Base-by-base conservation (phyloP, 176 grass and related monocot species). In the Carex cristatella region DNA sequence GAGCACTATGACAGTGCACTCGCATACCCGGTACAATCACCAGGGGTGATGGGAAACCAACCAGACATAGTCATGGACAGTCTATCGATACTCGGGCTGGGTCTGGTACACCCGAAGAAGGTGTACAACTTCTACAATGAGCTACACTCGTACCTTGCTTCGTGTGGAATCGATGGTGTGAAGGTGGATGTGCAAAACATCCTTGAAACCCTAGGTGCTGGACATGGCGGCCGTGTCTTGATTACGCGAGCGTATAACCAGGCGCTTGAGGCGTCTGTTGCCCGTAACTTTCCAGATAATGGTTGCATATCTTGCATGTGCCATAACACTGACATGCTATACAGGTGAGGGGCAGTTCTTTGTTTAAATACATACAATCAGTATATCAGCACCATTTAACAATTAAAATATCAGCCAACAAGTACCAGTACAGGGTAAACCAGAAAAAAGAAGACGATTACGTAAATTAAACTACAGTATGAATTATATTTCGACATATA, bases 151-250 rank as follows among this genome's bases (percentile, higher is more conserved):
- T 97, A 97, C 87, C 89, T 94, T 0, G 90, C 90, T 32, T 76
- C 65, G 0, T 94, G 88, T 76, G 94, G 92, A 78, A 62, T 97
- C 2, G 92, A 97, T 46, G 94, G 92, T 74, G 92, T 97, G 5
- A 97, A 97, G 88, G 94, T 97, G 1, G 94, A 94, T 87, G 90
- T 89, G 65, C 94, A 97, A 87, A 94, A 84, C 90, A 97, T 97
- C 83, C 83, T 97, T 58, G 92, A 97, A 87, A 92, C 92, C 0
- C 71, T 92, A 4, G 94, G 94, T 11, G 90, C 92, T 0, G 94
- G 92, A 0, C 92, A 94, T 65, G 94, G 94, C 40, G 92, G 94
- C 60, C 78, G 92, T 33, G 94, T 94, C 1, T 35, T 28, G 0
- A 49, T 97, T 54, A 97, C 94, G 1, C 71, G 87, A 1, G 86